Conservation (phyloP, 2,329 filamentous ascomycete genomes). For the Epicoccum nigrum region DNA sequence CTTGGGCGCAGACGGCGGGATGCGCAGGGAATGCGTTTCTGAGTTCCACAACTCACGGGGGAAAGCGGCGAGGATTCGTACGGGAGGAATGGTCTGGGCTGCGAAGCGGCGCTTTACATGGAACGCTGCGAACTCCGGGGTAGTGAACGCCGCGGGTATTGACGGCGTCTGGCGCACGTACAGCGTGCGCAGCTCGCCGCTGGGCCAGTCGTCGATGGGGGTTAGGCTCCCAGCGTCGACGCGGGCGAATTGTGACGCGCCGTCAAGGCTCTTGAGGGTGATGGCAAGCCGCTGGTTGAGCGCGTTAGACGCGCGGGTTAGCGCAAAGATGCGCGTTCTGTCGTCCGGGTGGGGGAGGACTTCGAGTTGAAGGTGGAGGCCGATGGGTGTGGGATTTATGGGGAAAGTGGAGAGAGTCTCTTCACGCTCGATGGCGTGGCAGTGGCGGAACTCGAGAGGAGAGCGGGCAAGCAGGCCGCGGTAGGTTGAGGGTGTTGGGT, state of each 20-base stretch:
- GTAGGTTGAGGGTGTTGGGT: constrained; percentile 23
- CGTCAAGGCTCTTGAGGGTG: constrained; percentile 29
- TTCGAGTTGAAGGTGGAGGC: constrained; percentile 32
- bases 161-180: constrained; percentile 32
- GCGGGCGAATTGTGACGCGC: constrained; percentile 43
- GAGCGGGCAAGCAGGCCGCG: constrained; percentile 35
- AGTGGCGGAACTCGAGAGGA: constrained; percentile 30
- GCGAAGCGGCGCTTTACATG: constrained; percentile 26
- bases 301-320: constrained; percentile 30
- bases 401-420: constrained; percentile 25
- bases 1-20: constrained; percentile 18
- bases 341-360: constrained; percentile 26
- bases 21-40: constrained; percentile 22
- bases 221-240: constrained; percentile 57
- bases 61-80: constrained; percentile 25
- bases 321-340: constrained; percentile 21
- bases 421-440: constrained; percentile 30
- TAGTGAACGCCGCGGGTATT: constrained; percentile 30
- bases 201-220: constrained; percentile 53
- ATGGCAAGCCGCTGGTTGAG: constrained; percentile 35
- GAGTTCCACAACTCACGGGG: constrained; percentile 24
- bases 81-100: constrained; percentile 21
- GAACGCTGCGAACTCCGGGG: constrained; percentile 28
- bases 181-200: constrained; percentile 28
- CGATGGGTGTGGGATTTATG: constrained; percentile 28